Evolutionary conservation across 1,139 yeast genomes (phyloP).

Genomic region (Lodderomyces margitis): DNA sequence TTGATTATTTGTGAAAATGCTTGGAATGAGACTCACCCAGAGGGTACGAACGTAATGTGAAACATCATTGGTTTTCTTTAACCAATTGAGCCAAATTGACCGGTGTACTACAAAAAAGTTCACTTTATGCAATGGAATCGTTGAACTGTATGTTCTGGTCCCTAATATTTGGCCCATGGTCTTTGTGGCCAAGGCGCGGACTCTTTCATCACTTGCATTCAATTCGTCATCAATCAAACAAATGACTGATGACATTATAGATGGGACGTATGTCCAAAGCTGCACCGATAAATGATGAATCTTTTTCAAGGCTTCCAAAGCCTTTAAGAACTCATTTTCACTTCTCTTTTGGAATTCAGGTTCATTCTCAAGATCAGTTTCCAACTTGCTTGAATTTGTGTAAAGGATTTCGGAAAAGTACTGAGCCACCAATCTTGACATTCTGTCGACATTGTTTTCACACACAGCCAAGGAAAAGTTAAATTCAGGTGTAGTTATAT

Average conservation of each 20-base stretch:
- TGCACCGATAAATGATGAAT: constrained; percentile 64
- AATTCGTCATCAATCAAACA: constrained; percentile 82
- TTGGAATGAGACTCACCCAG: constrained; percentile 63
- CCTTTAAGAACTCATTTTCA: constrained; percentile 16
- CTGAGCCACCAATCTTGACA: constrained; percentile 77
- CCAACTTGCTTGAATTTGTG: constrained; percentile 37
- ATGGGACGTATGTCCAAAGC: constrained; percentile 80
- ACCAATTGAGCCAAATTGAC: constrained; percentile 69
- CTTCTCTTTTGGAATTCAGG: constrained; percentile 1
- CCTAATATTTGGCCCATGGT: constrained; percentile 70
- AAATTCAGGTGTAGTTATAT: constrained; percentile 55
- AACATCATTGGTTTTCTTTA: constrained; percentile 67
- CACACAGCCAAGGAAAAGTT: constrained; percentile 68
- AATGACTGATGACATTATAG: constrained; percentile 67
- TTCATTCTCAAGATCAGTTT: constrained; percentile 21
- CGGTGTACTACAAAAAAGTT: constrained; percentile 62
- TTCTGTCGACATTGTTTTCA: constrained; percentile 66
- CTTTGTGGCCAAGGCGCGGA: constrained; percentile 68
- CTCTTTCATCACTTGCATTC: constrained; percentile 62
- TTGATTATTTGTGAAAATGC: constrained; percentile 28
- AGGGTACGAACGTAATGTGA: constrained; percentile 60
- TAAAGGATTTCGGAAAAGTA: constrained; percentile 75
- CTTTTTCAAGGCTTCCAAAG: constrained; percentile 49
- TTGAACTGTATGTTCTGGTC: constrained; percentile 18
- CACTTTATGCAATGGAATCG: constrained; percentile 29